Evolutionary conservation across 1,139 yeast species (phyloP).

Genomic region (Geotrichum carabidarum): DNA sequence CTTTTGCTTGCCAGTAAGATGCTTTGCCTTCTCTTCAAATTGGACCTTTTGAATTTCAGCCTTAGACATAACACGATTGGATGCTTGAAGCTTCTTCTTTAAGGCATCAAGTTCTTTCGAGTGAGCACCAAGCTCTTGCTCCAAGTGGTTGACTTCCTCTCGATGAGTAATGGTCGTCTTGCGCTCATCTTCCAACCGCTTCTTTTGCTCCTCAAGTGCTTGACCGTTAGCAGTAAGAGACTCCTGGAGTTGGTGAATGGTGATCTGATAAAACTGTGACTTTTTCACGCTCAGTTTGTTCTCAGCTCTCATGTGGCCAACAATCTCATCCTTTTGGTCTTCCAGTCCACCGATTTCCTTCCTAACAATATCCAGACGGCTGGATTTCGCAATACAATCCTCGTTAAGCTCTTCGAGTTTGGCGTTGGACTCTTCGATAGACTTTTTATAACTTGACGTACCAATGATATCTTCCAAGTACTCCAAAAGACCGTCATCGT

Average conservation of each 20-base stretch:
- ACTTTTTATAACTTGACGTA: slow-evolving; percentile 72
- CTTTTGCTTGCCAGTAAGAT: slow-evolving; percentile 53
- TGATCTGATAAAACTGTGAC: slow-evolving; percentile 55
- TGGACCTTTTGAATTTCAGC: slow-evolving; percentile 52
- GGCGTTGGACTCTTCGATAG: slow-evolving; percentile 60
- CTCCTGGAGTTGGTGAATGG: slow-evolving; percentile 42
- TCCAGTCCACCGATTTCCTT: slow-evolving; percentile 70
- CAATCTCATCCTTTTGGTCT: slow-evolving; percentile 62
- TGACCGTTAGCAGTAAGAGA: slow-evolving; percentile 38
- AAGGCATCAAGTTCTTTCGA: slow-evolving; percentile 28
- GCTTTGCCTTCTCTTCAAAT: slow-evolving; percentile 66
- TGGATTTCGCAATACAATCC: slow-evolving; percentile 73
- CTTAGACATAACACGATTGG: slow-evolving; percentile 30
- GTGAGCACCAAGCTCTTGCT: slow-evolving; percentile 40
- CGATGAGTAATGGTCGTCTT: slow-evolving; percentile 43
- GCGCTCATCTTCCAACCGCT: slow-evolving; percentile 45
- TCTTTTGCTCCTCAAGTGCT: slow-evolving; percentile 45
- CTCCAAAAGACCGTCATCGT: slow-evolving; percentile 90
- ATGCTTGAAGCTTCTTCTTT: slow-evolving; percentile 28
- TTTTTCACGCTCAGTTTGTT: slow-evolving; percentile 53
- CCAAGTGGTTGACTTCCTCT: slow-evolving; percentile 39
- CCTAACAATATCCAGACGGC: slow-evolving; percentile 71
- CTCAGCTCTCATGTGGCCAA: slow-evolving; percentile 60
- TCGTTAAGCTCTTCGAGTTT: slow-evolving; percentile 70
- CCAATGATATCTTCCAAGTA: slow-evolving; percentile 96